Percentiles rank a stretch among this genome's conserved stretches.
Evolutionary conservation across 2,329 filamentous ascomycete genomes (phyloP).

Genomic region (Tolypocladium nubicola): DNA sequence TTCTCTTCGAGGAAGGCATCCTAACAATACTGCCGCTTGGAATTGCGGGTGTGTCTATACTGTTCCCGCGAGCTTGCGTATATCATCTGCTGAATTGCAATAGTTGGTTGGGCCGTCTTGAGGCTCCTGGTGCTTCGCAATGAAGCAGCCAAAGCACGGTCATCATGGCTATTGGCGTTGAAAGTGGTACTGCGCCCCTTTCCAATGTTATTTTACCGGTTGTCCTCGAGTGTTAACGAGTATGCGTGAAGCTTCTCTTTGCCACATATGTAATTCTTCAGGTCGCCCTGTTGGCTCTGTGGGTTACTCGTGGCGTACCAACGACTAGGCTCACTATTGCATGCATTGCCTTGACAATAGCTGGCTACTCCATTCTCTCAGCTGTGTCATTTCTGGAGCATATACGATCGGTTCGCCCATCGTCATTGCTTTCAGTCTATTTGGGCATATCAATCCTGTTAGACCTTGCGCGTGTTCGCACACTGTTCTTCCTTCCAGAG

Average conservation of each 20-base stretch:
- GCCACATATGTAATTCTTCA: slow-evolving; percentile 5
- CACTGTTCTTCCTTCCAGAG: slow-evolving; percentile 17
- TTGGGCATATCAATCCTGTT: slow-evolving; percentile 18
- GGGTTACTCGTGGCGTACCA: slow-evolving; percentile 5
- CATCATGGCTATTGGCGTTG: slow-evolving; percentile 6
- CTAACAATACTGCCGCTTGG: slow-evolving; percentile 11
- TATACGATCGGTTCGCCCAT: slow-evolving; percentile 18
- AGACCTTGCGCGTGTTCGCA: slow-evolving; percentile 20
- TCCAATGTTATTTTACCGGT: neutral
- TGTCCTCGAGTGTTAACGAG: neutral
- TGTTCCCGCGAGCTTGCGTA: neutral
- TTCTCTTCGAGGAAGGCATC: slow-evolving; percentile 16
- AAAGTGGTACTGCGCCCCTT: slow-evolving; percentile 5
- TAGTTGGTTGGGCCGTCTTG: slow-evolving; percentile 3
- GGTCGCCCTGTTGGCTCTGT: slow-evolving; percentile 9
- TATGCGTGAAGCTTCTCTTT: slow-evolving; percentile 1
- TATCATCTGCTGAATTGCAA: neutral
- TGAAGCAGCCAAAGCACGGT: slow-evolving; percentile 3
- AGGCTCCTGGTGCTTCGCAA: slow-evolving; percentile 2
- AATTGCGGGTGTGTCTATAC: slow-evolving; percentile 5
- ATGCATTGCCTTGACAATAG: slow-evolving; percentile 6
- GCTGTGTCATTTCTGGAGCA: slow-evolving; percentile 21
- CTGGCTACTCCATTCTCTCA: slow-evolving; percentile 6
- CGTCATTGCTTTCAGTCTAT: slow-evolving; percentile 18
- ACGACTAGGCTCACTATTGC: slow-evolving; percentile 9